A percentile compares a stretch with the other conserved stretches of the same genome.
Conservation (phyloP, 768 basidiomycete species). For the Amanita jacksonii region DNA sequence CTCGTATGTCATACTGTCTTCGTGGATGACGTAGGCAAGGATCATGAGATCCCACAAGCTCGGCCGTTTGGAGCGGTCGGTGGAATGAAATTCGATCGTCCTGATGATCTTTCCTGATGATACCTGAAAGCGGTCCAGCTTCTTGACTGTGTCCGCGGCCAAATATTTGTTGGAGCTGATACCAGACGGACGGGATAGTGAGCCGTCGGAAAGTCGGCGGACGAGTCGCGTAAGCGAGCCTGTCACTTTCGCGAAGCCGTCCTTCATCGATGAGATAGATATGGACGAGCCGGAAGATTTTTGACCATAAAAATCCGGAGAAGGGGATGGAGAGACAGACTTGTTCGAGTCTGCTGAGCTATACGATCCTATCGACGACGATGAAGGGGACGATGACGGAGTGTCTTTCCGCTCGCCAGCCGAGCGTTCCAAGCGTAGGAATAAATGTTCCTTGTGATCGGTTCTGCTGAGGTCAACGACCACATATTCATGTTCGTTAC, state of each 20-base stretch:
- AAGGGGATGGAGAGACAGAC: too few relatives aligned
- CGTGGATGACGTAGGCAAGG: not conserved
- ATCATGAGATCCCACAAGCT: constrained; percentile 1
- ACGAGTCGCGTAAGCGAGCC: not conserved
- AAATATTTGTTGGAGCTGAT: not conserved
- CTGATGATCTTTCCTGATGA: not conserved
- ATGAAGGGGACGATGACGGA: not conserved
- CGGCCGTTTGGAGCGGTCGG: not conserved
- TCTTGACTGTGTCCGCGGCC: not conserved
- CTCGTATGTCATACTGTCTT: not conserved
- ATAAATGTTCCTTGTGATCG: not conserved
- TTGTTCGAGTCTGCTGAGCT: not conserved
- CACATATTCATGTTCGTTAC: not conserved
- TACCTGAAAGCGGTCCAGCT: not conserved
- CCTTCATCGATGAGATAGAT: not conserved
- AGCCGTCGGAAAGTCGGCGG: not conserved
- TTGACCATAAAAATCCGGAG: not conserved
- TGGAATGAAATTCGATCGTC: not conserved
- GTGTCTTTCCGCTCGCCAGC: not conserved
- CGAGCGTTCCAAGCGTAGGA: not conserved
- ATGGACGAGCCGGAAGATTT: not conserved
- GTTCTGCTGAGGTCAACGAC: not conserved
- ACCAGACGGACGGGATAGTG: not conserved
- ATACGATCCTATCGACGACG: too few relatives aligned
- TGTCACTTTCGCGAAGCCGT: not conserved